Conservation (phyloP, 2,329 filamentous ascomycete species). For the Colletotrichum brevisporum region DNA sequence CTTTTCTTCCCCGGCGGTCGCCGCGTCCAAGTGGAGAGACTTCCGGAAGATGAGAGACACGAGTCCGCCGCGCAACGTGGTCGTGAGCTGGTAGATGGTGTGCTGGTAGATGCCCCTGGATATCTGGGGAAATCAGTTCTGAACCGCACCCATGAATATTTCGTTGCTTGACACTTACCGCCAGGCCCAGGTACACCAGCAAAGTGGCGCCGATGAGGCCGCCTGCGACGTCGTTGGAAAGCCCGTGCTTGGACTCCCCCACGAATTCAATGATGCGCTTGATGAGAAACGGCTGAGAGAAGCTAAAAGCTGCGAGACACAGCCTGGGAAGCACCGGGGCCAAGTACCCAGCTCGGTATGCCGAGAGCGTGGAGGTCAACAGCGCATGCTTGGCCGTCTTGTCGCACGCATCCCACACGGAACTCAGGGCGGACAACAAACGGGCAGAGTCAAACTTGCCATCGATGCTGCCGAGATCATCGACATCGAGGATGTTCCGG, state of each 20-base stretch:
- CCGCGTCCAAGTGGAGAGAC: conserved; percentile 35
- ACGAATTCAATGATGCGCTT: conserved; percentile 30
- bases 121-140: conserved; percentile 17
- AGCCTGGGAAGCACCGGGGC: conserved; percentile 17
- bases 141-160: not conserved
- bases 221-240: not conserved
- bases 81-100: conserved; percentile 40
- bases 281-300: conserved; percentile 39
- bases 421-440: conserved; percentile 16
- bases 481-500: conserved; percentile 37
- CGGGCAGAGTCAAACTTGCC: conserved; percentile 12
- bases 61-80: conserved; percentile 43
- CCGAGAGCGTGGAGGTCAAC: not conserved
- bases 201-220: conserved; percentile 39
- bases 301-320: conserved; percentile 30
- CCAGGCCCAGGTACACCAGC: conserved; percentile 43
- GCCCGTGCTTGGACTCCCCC: not conserved
- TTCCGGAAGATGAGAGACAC: conserved; percentile 43
- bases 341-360: conserved; percentile 3
- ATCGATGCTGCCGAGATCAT: conserved; percentile 36
- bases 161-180: conserved; percentile 14
- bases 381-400: not conserved
- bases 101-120: conserved; percentile 39
- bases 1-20: conserved; percentile 35
- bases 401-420: not conserved